Evolutionary conservation across 2,329 filamentous ascomycete species (phyloP), one percentile per base, ranked within the genome.

Genomic region (Pyrenochaeta sp.): DNA sequence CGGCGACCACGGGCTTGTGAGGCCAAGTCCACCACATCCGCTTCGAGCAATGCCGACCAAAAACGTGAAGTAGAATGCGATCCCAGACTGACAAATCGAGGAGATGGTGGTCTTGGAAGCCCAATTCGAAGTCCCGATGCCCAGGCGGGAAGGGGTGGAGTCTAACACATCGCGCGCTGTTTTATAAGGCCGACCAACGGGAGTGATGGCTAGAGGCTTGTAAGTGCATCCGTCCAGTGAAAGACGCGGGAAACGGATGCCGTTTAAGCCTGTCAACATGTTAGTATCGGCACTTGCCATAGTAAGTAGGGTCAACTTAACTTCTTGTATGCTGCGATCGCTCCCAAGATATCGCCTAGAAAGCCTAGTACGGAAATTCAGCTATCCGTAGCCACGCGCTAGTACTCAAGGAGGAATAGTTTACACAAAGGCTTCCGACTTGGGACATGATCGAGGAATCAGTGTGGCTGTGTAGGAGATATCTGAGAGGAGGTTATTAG

Each of bases 331-430:
- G 31, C 29, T 17, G 43, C 44, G 50, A 58, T 55, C 52, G 42
- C 40, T 44, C 43, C 53, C 54, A 61, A 60, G 57, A 51, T 59
- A 65, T 63, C 59, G 60, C 60, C 61, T 50, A 65, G 60, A 51
- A 41, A 20, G 34, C 47, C 52, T 57, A 41, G 50, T 54, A 39
- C 60, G 61, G 61, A 51, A 51, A 32, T 35, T 31, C 15, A 20
- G 27, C 26, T 40, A 50, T 58, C 60, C 61, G 60, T 53, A 58
- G 35, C 47, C 7, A 30, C 47, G 29, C 31, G 13, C 41, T 10
- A 27, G 22, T 9, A 30, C 29, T 35, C 24, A 18, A 30, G 19
- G 23, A 22, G 38, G 40, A 6, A 21, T 52, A 57, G 41, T 21
- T 28, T 19, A 29, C 30, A 44, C 35, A 35, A 48, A 41, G 40